These are phyloP conservation scores for Ceraceosorus guamensis DNA, from an alignment of 1,284 basidiomycete genomes.

Conservation along the genomic window DNA sequence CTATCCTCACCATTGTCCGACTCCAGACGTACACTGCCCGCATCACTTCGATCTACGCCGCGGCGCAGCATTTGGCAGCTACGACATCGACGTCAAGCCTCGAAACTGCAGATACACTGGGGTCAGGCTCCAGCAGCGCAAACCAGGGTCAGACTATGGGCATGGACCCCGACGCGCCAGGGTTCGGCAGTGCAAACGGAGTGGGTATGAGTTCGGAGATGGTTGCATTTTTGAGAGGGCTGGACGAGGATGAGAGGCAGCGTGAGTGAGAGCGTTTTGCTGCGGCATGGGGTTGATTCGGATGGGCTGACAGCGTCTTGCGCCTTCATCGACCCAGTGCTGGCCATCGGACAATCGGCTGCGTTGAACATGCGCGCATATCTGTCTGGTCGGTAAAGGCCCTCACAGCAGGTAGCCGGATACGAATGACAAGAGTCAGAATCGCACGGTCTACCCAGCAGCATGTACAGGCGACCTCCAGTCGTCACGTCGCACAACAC, in stretches of 20 bases:
- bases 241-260: slow-evolving; percentile 31
- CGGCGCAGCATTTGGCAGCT: slow-evolving; percentile 31
- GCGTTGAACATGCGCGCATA: not conserved
- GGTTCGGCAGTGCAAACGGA: slow-evolving; percentile 21
- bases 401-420: too few relatives aligned
- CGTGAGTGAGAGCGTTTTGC: slow-evolving; percentile 16
- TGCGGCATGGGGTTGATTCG: not conserved
- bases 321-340: not conserved
- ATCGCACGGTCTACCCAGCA: too few relatives aligned
- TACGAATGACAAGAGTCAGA: too few relatives aligned
- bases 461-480: too few relatives aligned
- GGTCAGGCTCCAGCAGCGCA: slow-evolving; percentile 11
- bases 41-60: slow-evolving; percentile 32
- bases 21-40: slow-evolving; percentile 33
- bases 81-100: not conserved
- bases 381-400: not conserved
- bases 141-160: slow-evolving; percentile 15
- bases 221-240: slow-evolving; percentile 32
- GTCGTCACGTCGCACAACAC: too few relatives aligned
- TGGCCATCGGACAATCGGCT: not conserved
- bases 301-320: not conserved
- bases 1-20: not conserved
- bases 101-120: not conserved
- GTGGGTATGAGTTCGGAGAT: slow-evolving; percentile 32
- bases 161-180: slow-evolving; percentile 16